phyloP scores from a whole-genome alignment of 2,329 filamentous ascomycete species.

The Sarocladium oryzae region DNA sequence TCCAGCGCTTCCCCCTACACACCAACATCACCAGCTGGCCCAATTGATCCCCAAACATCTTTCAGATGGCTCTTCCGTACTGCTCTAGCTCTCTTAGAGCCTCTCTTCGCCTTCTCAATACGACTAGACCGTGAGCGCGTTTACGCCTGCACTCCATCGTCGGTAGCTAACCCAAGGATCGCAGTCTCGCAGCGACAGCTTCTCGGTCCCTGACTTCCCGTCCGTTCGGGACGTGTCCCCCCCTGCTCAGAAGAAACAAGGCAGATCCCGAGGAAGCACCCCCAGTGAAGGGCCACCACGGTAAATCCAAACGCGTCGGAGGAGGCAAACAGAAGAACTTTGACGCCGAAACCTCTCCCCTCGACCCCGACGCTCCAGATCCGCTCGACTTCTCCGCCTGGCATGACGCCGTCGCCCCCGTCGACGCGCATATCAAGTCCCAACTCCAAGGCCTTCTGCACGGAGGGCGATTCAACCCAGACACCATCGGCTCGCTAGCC shows the following conservation, averaged over 20 bases:
- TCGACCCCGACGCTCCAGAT: constrained; percentile 31
- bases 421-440: constrained; percentile 36
- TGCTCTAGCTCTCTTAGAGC: constrained; percentile 6
- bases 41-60: not conserved
- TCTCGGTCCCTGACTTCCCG: constrained; percentile 15
- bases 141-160: not conserved
- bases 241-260: constrained; percentile 33
- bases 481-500: constrained; percentile 38
- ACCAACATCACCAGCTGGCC: not conserved
- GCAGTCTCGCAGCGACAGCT: constrained; percentile 10
- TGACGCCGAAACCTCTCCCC: constrained; percentile 14
- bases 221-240: constrained; percentile 22
- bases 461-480: constrained; percentile 47
- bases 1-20: not conserved
- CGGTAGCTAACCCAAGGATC: not conserved
- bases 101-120: not conserved
- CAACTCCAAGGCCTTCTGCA: constrained; percentile 33
- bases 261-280: constrained; percentile 16
- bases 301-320: constrained; percentile 8
- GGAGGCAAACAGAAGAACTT: constrained; percentile 7
- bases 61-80: constrained; percentile 11
- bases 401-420: constrained; percentile 32
- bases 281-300: constrained; percentile 14
- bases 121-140: not conserved
- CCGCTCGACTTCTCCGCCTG: constrained; percentile 45